Percentiles rank a stretch among this genome's conserved stretches.
phyloP scores from a whole-genome alignment of 23 red algal genomes.

The Gracilaria vermiculophylla region DNA sequence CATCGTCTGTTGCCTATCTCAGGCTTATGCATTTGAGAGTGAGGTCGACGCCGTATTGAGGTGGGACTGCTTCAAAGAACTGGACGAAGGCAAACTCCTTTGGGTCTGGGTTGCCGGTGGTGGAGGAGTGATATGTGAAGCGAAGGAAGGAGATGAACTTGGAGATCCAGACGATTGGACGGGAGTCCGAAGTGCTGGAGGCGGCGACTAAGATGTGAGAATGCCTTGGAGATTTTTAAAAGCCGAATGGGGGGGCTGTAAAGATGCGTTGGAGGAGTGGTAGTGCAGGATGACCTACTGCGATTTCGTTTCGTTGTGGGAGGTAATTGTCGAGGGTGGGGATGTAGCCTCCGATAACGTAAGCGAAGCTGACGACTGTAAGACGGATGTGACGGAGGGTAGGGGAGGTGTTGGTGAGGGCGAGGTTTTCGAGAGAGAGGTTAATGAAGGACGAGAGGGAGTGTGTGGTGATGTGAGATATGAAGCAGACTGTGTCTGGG shows the following conservation, averaged over 20 bases:
- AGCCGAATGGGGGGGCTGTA: not conserved
- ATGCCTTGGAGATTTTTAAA: not conserved
- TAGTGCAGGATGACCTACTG: not conserved
- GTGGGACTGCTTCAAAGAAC: too few relatives aligned
- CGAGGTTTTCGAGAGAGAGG: not conserved
- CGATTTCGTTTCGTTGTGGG: conserved; percentile 13
- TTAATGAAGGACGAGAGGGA: not conserved
- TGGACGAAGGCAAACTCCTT: too few relatives aligned
- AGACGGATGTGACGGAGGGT: not conserved
- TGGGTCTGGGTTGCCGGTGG: too few relatives aligned
- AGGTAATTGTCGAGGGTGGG: not conserved
- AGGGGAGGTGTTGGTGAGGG: not conserved
- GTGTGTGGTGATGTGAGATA: too few relatives aligned
- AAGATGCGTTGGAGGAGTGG: not conserved
- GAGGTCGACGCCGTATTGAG: too few relatives aligned
- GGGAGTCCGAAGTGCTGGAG: too few relatives aligned
- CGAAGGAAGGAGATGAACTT: too few relatives aligned
- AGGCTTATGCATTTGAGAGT: too few relatives aligned
- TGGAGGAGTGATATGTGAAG: too few relatives aligned
- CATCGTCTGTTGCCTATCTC: too few relatives aligned
- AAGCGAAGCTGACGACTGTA: not conserved
- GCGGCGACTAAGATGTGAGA: too few relatives aligned
- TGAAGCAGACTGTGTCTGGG: not conserved
- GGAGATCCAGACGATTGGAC: not conserved
- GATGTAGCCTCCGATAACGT: not conserved